Conservation (phyloP, 2,329 filamentous ascomycete species). For the Penicillium fuscoglaucum region DNA sequence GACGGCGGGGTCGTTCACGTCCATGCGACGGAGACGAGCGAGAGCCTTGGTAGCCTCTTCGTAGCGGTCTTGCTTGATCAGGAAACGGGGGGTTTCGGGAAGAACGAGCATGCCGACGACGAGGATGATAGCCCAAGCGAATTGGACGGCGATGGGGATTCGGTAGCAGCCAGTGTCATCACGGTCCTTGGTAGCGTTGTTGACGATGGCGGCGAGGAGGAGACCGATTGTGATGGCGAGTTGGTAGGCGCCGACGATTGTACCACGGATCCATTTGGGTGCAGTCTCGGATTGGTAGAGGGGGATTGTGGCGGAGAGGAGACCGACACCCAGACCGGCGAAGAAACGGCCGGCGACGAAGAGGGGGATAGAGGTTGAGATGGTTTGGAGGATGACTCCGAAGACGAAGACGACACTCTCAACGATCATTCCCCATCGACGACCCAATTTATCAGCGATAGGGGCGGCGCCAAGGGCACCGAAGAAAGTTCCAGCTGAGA, state of each 20-base stretch:
- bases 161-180: slow-evolving; percentile 67
- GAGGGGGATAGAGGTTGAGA: slow-evolving; percentile 30
- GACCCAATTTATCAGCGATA: slow-evolving; percentile 37
- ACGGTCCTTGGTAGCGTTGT: slow-evolving; percentile 66
- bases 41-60: slow-evolving; percentile 64
- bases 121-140: slow-evolving; percentile 77
- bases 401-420: slow-evolving; percentile 35
- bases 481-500: slow-evolving; percentile 70
- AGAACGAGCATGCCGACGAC: slow-evolving; percentile 69
- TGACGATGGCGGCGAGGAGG: slow-evolving; percentile 69
- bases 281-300: slow-evolving; percentile 80
- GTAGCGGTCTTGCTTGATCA: slow-evolving; percentile 71
- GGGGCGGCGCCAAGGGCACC: slow-evolving; percentile 52
- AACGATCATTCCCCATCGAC: slow-evolving; percentile 44
- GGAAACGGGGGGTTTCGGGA: slow-evolving; percentile 80
- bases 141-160: slow-evolving; percentile 76
- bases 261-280: slow-evolving; percentile 71
- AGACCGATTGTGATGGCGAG: slow-evolving; percentile 78
- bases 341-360: slow-evolving; percentile 53
- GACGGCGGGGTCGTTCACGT: slow-evolving; percentile 67
- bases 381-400: slow-evolving; percentile 36
- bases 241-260: slow-evolving; percentile 74
- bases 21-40: slow-evolving; percentile 64
- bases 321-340: slow-evolving; percentile 64
- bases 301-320: slow-evolving; percentile 61